These are phyloP conservation scores for Rauvolfia tetraphylla DNA, from an alignment of 257 asterid genomes.

Conservation along the genomic window DNA sequence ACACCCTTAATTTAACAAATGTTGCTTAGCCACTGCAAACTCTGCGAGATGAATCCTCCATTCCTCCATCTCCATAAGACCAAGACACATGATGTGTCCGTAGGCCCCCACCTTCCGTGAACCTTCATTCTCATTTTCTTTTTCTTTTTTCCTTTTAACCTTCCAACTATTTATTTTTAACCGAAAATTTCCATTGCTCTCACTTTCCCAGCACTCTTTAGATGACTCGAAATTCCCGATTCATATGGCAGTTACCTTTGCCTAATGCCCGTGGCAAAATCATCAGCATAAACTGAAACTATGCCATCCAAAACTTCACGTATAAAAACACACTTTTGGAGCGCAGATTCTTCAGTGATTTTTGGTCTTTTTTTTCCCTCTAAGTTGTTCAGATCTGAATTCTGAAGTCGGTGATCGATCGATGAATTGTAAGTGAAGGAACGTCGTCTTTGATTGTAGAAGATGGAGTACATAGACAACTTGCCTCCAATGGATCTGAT, in stretches of 20 bases:
- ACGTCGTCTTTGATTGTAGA: constrained; percentile 24
- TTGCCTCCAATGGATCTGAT: constrained; percentile 94
- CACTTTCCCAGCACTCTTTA: not conserved
- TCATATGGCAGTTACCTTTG: constrained; percentile 14
- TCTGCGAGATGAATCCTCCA: not conserved
- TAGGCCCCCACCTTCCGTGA: not conserved
- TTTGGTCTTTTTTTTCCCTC: not conserved
- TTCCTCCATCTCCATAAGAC: not conserved
- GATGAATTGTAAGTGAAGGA: constrained; percentile 1
- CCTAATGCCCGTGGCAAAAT: not conserved
- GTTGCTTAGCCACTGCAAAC: not conserved
- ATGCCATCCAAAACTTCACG: constrained; percentile 3
- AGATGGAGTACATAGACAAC: constrained; percentile 70
- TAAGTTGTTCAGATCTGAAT: constrained; percentile 39
- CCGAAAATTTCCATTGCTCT: not conserved
- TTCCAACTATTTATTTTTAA: not conserved
- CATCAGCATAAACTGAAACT: constrained; percentile 13
- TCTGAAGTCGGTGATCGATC: constrained; percentile 28
- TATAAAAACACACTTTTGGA: not conserved
- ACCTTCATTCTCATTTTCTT: not conserved
- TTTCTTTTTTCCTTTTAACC: not conserved
- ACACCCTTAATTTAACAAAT: not conserved
- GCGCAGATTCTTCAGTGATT: constrained; percentile 2
- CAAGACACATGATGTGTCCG: not conserved
- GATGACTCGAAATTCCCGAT: constrained; percentile 9